Base-by-base conservation (phyloP, 2,329 filamentous ascomycete species). In the Xylaria multiplex region DNA sequence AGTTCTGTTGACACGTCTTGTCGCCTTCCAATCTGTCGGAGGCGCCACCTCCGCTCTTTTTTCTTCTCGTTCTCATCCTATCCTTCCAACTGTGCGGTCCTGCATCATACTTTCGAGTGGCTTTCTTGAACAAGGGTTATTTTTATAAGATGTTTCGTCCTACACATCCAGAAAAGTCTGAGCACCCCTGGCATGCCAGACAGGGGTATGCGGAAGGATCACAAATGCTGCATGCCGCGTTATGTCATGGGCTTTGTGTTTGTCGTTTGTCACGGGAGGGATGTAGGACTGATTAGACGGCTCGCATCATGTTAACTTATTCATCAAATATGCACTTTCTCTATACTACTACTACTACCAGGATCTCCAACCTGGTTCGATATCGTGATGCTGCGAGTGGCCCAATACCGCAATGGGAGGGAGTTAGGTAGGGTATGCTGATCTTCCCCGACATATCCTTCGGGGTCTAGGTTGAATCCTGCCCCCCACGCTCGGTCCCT, bases 91-190 rank as follows among this genome's bases (percentile, higher is more conserved):
- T 48, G 45, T 42, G 49, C 49, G 35, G 59, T 42, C 53, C 59
- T 66, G 60, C 49, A 59, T 57, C 52, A 58, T 56, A 58, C 57
- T 62, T 42, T 54, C 59, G 6, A 54, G 30, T 50, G 35, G 52
- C 56, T 52, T 56, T 59, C 45, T 53, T 35, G 35, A 43, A 57
- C 50, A 52, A 60, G 54, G 35, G 46, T 55, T 68, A 65, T 62
- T 65, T 67, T 65, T 65, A 54, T 54, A 65, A 27, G n/a, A 46
- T 56, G 59, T 59, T 58, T 63, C 49, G 59, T 62, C 59, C 63
- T 57, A 63, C 63, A 63, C 63, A 40, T 27, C 53, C 32, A 62
- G 49, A 53, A 59, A 45, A 32, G 43, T 53, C 54, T 30, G 48
- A 48, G 43, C 24, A 54, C 53, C 48, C 56, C 57, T 59, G 54